phyloP scores from a whole-genome alignment of 2,329 filamentous ascomycete species.

The Mycosphaerella sp. region DNA sequence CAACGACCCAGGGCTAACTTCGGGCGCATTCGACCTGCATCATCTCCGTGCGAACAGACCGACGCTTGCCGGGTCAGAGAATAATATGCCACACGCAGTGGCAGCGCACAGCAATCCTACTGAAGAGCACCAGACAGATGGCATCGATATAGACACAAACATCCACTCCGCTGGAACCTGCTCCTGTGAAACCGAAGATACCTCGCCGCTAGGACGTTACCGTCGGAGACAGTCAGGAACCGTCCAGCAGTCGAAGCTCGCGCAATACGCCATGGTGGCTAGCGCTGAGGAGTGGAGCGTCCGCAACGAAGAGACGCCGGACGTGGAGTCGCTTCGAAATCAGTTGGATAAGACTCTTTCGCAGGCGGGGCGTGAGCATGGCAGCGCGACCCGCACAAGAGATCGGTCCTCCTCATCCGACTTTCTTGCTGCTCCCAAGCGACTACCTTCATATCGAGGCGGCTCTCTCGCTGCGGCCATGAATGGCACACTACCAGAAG shows the following conservation, averaged over 20 bases:
- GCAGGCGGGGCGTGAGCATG: slow-evolving; percentile 9
- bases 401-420: slow-evolving; percentile 5
- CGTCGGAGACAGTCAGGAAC: slow-evolving; percentile 30
- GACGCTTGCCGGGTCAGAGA: neutral
- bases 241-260: slow-evolving; percentile 27
- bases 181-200: slow-evolving; percentile 28
- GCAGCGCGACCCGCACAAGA: slow-evolving; percentile 4
- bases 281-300: slow-evolving; percentile 20
- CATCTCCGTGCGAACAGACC: neutral
- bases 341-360: slow-evolving; percentile 29
- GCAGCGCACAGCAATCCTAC: neutral
- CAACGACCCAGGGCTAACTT: neutral
- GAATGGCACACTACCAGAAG: slow-evolving; percentile 24
- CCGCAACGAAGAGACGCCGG: slow-evolving; percentile 19
- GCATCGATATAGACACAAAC: slow-evolving; percentile 17
- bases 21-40: slow-evolving; percentile 2
- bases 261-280: slow-evolving; percentile 29
- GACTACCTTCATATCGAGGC: slow-evolving; percentile 10
- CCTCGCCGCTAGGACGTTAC: slow-evolving; percentile 27
- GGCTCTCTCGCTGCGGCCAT: slow-evolving; percentile 27
- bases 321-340: slow-evolving; percentile 30
- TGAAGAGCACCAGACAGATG: slow-evolving; percentile 3
- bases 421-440: slow-evolving; percentile 8
- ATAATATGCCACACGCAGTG: slow-evolving; percentile 7
- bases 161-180: slow-evolving; percentile 28